Evolutionary conservation across 140 eudicot genomes (phyloP), one percentile per base, ranked within the genome.

Genomic region (Flaveria floridana): DNA sequence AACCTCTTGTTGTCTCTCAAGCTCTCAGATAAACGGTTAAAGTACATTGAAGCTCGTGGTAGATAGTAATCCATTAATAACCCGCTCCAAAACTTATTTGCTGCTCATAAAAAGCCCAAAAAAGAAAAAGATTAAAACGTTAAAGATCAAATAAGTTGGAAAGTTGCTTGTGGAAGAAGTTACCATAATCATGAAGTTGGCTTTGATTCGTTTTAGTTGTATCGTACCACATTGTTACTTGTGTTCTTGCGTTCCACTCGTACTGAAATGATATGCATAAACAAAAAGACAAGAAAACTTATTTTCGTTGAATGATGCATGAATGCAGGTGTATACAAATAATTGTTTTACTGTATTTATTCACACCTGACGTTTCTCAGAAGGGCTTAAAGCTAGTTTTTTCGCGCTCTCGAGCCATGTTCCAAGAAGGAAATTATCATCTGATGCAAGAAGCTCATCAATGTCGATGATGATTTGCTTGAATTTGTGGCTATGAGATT

Each of bases 221-320:
- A 73, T 93, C 97, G 19, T 76, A 90, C 97, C 97, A 90, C 97
- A 90, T 94, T 37, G 97, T 90, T 63, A 94, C 88, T 83, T 90
- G 99, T 23, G 99, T 94, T 80, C 97, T 85, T 11, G 99, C 99
- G 58, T 94, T 93, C 97, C 96, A 93, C 82, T 93, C 99, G 39
- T 89, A 90, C 99, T 94, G 81, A 39, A 78, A 63, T 11, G 16
- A 68, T 20, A 4, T 11, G 67, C 3, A 28, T 28, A 30, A 28
- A 7, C 3, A 30, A 50, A 52, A 71, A n/a, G 9, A 2, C 15
- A 26, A 25, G 25, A 25, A 48, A 70, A 52, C 3, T n/a, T 25
- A 21, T 9, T 71, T 11, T 16, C 7, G 16, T 11, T 20, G 13
- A 25, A 59, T 11, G 3, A 59, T 59, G 66, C 66, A 59, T 19